Percentiles rank a stretch among this genome's conserved stretches.
Evolutionary conservation across 495 filamentous ascomycete genomes (phyloP).

Genomic region (Tetracladium marchalianum): DNA sequence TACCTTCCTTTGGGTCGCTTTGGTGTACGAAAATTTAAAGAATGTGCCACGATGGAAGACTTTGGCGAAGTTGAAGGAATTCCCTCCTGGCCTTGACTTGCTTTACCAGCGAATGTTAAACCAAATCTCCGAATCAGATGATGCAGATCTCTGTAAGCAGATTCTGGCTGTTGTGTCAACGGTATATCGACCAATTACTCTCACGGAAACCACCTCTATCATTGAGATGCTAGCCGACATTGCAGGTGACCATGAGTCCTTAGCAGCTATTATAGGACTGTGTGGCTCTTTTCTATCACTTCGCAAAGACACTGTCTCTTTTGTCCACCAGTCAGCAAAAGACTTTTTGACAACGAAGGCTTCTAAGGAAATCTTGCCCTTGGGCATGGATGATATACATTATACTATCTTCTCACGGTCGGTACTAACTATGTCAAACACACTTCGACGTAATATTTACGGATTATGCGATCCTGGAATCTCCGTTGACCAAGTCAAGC

Average conservation of each 20-base stretch:
- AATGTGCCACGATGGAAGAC: conserved; percentile 1
- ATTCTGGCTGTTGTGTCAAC: conserved; percentile 12
- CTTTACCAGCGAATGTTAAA: conserved; percentile 25
- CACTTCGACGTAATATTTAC: conserved; percentile 12
- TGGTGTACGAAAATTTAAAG: conserved; percentile 14
- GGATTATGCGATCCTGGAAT: conserved; percentile 8
- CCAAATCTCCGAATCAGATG: conserved; percentile 17
- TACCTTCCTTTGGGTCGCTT: conserved; percentile 16
- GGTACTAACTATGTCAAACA: conserved; percentile 8
- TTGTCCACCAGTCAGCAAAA: conserved; percentile 23
- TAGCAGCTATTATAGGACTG: conserved; percentile 9
- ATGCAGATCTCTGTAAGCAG: conserved; percentile 17
- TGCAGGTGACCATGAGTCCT: neutral
- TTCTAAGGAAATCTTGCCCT: conserved; percentile 18
- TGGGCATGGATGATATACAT: conserved; percentile 8
- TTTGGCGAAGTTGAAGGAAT: conserved; percentile 13
- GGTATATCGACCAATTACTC: conserved; percentile 9
- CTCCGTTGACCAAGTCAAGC: conserved; percentile 10
- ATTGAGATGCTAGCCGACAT: neutral
- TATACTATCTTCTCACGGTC: conserved; percentile 5
- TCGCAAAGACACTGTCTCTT: conserved; percentile 18
- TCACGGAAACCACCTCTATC: conserved; percentile 5
- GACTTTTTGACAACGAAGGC: conserved; percentile 20
- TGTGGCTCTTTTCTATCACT: conserved; percentile 22
- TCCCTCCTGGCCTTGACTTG: conserved; percentile 22